Conservation (phyloP, 257 asterid species). For the Mitragyna speciosa region DNA sequence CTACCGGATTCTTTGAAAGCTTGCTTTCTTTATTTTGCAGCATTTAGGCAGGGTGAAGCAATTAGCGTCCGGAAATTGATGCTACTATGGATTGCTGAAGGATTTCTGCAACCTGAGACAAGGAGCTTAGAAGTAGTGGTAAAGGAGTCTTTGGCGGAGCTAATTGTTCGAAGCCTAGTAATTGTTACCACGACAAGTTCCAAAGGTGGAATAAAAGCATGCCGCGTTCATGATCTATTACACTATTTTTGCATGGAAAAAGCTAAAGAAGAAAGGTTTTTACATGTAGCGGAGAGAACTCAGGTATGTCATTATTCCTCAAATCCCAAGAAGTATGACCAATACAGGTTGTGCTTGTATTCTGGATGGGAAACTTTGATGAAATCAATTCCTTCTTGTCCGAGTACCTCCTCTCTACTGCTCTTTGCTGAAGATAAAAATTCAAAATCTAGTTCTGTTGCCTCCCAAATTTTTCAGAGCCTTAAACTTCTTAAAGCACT, state of each 20-base stretch:
- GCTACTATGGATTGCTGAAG: constrained; percentile 9
- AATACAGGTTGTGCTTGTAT: no score
- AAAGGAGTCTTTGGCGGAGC: no score
- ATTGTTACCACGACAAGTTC: no score
- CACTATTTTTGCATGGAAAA: no score
- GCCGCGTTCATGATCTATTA: no score
- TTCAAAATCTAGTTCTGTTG: not conserved
- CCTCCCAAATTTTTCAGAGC: not conserved
- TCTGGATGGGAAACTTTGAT: not conserved
- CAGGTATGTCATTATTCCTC: no score
- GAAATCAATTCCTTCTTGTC: not conserved
- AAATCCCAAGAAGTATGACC: no score
- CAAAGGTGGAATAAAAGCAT: no score
- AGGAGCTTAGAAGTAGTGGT: not conserved
- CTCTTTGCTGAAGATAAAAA: not conserved
- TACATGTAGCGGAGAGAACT: no score
- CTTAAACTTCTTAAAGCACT: not conserved
- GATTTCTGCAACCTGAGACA: not conserved
- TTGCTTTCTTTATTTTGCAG: constrained; percentile 16
- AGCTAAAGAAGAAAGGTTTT: no score
- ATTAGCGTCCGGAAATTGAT: not conserved
- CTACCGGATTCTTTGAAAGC: constrained; percentile 3
- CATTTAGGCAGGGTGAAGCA: not conserved
- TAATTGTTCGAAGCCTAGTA: no score
- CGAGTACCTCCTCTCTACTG: not conserved